phyloP scores from a whole-genome alignment of 2,329 filamentous ascomycete species.

The Aureobasidium leucospermi region DNA sequence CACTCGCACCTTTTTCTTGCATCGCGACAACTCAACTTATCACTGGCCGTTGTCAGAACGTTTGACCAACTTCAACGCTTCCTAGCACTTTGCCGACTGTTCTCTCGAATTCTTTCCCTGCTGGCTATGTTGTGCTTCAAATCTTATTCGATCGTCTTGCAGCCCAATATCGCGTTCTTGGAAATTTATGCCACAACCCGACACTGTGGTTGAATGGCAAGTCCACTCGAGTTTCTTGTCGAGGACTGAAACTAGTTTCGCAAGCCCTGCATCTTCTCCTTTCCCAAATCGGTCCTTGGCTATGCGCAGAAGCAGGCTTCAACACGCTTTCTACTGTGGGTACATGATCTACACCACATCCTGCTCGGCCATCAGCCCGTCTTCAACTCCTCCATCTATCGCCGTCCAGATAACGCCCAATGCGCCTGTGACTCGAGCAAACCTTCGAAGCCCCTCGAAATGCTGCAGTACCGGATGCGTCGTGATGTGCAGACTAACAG shows the following conservation, averaged over 20 bases:
- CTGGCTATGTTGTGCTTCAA: not conserved
- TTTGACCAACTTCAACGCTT: not conserved
- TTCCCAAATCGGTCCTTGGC: not conserved
- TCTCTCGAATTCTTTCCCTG: not conserved
- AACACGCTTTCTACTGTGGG: slow-evolving; percentile 3
- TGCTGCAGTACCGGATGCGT: not conserved
- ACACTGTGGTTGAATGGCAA: not conserved
- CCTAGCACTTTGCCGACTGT: too few relatives aligned
- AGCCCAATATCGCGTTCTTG: not conserved
- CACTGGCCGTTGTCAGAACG: not conserved
- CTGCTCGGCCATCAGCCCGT: not conserved
- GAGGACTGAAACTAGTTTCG: not conserved
- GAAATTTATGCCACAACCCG: not conserved
- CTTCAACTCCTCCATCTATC: not conserved
- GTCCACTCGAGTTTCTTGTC: not conserved
- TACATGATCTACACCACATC: slow-evolving; percentile 5
- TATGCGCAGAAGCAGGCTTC: not conserved
- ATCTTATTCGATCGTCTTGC: not conserved
- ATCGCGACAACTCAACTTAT: not conserved
- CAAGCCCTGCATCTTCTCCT: not conserved
- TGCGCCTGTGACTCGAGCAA: not conserved
- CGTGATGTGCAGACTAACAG: not conserved
- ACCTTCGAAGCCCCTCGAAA: not conserved
- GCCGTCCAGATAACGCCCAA: not conserved
- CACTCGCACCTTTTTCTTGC: not conserved